A percentile compares a stretch with the other conserved stretches of the same genome.
phyloP scores from a whole-genome alignment of 805 yeast genomes.

The Kazachstania taianensis region DNA sequence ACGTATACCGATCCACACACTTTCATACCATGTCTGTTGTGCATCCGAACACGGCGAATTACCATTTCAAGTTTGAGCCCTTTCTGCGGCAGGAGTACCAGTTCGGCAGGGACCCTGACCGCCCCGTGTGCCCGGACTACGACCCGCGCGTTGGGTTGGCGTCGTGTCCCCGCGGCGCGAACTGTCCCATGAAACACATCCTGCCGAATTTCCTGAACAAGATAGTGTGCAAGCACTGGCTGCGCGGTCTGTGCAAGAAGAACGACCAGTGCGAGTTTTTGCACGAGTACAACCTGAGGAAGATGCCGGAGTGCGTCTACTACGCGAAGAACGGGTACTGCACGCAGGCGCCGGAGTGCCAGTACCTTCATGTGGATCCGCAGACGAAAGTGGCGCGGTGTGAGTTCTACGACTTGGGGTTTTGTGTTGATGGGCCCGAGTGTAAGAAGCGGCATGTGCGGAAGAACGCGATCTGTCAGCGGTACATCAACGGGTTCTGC shows the following conservation, averaged over 20 bases:
- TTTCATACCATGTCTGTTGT: conserved; percentile 28
- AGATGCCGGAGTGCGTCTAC: conserved; percentile 94
- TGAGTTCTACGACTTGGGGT: conserved; percentile 72
- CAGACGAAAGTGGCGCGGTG: conserved; percentile 83
- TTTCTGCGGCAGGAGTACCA: conserved; percentile 71
- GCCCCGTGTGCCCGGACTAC: conserved; percentile 57
- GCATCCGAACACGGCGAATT: conserved; percentile 33
- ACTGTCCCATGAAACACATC: conserved; percentile 81
- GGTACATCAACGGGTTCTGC: conserved; percentile 83
- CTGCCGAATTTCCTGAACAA: conserved; percentile 55
- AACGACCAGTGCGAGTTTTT: conserved; percentile 93
- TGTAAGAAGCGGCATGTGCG: conserved; percentile 77
- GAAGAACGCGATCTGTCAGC: conserved; percentile 56
- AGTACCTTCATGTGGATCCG: conserved; percentile 86
- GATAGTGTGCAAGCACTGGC: conserved; percentile 97
- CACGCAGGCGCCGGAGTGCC: conserved; percentile 89
- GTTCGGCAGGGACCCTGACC: conserved; percentile 76
- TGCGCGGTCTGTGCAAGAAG: conserved; percentile 92
- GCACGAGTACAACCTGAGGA: conserved; percentile 87
- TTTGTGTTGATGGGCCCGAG: conserved; percentile 83
- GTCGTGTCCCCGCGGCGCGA: conserved; percentile 76
- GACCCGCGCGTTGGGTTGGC: conserved; percentile 41
- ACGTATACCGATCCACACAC: too few relatives aligned
- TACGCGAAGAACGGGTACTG: conserved; percentile 74
- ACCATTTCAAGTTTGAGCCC: conserved; percentile 65